phyloP scores from a whole-genome alignment of 345 rosid species.

The Salix brachista region DNA sequence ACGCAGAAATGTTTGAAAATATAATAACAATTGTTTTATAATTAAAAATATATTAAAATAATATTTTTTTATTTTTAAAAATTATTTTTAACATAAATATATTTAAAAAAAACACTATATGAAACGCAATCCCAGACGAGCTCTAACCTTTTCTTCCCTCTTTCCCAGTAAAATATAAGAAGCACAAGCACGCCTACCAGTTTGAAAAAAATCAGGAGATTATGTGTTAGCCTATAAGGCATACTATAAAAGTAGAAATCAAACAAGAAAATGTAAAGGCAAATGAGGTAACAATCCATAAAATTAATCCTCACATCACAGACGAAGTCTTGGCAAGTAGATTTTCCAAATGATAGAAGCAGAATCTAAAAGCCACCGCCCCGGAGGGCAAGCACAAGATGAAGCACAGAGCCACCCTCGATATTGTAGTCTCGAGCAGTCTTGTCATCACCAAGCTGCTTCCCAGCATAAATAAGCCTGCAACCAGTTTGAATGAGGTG shows the following conservation, averaged over 20 bases:
- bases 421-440: constrained; percentile 88
- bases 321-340: not conserved
- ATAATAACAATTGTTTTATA: too few species aligned
- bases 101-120: too few species aligned
- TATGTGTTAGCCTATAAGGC: too few species aligned
- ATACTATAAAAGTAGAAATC: not conserved
- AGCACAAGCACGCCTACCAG: not conserved
- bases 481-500: not conserved
- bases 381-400: constrained; percentile 93
- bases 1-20: too few species aligned
- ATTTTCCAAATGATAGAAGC: not conserved
- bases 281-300: not conserved
- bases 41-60: too few species aligned
- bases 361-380: constrained; percentile 45
- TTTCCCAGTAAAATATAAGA: not conserved
- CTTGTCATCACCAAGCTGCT: constrained; percentile 95
- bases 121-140: too few species aligned
- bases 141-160: not conserved
- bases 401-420: constrained; percentile 97
- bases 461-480: constrained; percentile 84
- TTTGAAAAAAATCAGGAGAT: too few species aligned
- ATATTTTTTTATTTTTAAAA: too few species aligned
- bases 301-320: not conserved
- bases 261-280: not conserved
- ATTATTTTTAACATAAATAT: too few species aligned